Base-by-base conservation (phyloP, 2,329 filamentous ascomycete species). In the Thermothelomyces thermophilus region DNA sequence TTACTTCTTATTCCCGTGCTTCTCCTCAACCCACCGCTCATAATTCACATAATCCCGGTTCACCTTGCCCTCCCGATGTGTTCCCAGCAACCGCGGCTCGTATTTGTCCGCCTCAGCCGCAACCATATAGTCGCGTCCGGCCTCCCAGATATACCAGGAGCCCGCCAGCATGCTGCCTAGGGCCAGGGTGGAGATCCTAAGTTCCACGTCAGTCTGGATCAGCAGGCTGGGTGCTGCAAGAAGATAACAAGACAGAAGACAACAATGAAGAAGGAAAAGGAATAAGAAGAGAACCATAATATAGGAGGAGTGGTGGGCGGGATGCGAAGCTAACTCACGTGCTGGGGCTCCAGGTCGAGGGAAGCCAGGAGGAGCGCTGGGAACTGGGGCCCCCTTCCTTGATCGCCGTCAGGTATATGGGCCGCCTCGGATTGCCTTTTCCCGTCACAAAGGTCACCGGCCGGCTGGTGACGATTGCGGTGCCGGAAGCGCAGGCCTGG, bases 11-110 rank as follows among this genome's bases (percentile, higher is more conserved):
- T n/a, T n/a, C n/a, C n/a, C n/a, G n/a, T n/a, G n/a, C n/a, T n/a
- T n/a, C n/a, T n/a, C n/a, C 36, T 50, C 51, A 6, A 55, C 35
- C 53, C 53, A 52, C 10, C 20, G 35, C 13, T 52, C 46, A 19
- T 55, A 55, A 6, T 20, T 50, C 20, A 37, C 30, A 40, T 55
- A 55, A 8, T 55, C 53, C 28, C 17, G 22, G 13, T 55, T 52
- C 8, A 55, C 31, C 30, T 17, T 39, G 5, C 40, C 50, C 30
- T 48, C 47, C 3, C 50, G 26, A 4, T 50, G 46, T 14, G n/a
- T 41, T 6, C 50, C 53, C n/a, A 55, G 4, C 28, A 30, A n/a
- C 6, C 37, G 40, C 14, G 49, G 42, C 34, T 50, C 49, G 8
- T 43, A 35, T 35, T 20, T 39, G 6, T 47, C 31, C 14, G 20